Percentiles rank a stretch among this genome's conserved stretches.
Conservation (phyloP, 371 early-diverging fungal species). For the Mortierella sp. region DNA sequence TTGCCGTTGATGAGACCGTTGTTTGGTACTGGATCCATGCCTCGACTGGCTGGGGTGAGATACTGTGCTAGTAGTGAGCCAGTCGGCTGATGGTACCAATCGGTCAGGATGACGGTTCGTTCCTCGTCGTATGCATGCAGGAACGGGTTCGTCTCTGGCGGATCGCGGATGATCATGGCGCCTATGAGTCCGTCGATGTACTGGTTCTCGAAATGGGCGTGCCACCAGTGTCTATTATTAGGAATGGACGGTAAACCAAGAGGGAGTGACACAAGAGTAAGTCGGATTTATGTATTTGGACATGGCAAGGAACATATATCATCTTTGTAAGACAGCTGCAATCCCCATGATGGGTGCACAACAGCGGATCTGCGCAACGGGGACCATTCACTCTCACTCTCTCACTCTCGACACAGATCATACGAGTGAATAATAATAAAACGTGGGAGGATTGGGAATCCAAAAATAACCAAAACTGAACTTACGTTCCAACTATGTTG, state of each 20-base stretch:
- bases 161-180: constrained; percentile 46
- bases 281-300: no score
- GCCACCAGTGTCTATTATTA: constrained; percentile 62
- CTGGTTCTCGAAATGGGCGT: constrained; percentile 77
- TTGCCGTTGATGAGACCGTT: constrained; percentile 55
- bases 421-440: no score
- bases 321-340: no score
- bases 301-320: not conserved
- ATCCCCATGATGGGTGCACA: no score
- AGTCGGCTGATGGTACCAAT: constrained; percentile 51
- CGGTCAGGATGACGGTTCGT: constrained; percentile 44
- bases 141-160: constrained; percentile 45
- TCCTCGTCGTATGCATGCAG: constrained; percentile 53
- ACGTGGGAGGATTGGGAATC: constrained; percentile 4
- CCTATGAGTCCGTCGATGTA: constrained; percentile 82
- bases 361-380: no score
- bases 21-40: constrained; percentile 47
- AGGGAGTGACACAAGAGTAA: no score
- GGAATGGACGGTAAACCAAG: not conserved
- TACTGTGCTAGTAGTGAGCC: constrained; percentile 32
- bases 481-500: constrained; percentile 53
- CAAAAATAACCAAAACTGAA: constrained; percentile 9
- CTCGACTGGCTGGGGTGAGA: constrained; percentile 21
- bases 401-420: no score
- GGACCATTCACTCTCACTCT: no score